These are phyloP conservation scores for Mortierella polycephala DNA, from an alignment of 371 early-diverging fungal genomes.

Conservation along the genomic window DNA sequence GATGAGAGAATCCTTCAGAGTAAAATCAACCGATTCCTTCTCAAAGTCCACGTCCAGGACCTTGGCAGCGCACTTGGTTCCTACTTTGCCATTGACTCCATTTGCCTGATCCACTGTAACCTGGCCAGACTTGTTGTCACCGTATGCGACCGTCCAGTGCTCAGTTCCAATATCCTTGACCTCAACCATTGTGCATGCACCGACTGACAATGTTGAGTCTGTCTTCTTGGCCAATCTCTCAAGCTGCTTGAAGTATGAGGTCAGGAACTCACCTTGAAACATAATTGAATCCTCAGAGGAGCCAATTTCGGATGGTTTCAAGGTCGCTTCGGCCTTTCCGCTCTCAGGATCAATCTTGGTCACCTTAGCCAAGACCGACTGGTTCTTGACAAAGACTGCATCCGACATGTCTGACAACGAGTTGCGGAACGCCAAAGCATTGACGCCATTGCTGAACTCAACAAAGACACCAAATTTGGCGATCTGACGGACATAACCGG, in stretches of 20 bases:
- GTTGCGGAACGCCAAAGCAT: slow-evolving; percentile 55
- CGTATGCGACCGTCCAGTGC: slow-evolving; percentile 66
- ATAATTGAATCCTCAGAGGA: slow-evolving; percentile 33
- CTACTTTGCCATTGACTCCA: slow-evolving; percentile 58
- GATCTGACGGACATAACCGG: slow-evolving; percentile 69
- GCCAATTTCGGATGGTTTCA: slow-evolving; percentile 67
- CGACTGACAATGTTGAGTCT: slow-evolving; percentile 26
- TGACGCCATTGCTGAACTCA: slow-evolving; percentile 64
- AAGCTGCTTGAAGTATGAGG: slow-evolving; percentile 62
- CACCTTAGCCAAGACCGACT: slow-evolving; percentile 74
- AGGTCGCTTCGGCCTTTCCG: slow-evolving; percentile 60
- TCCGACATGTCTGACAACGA: slow-evolving; percentile 71
- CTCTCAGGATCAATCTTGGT: slow-evolving; percentile 56
- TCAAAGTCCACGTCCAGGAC: slow-evolving; percentile 76
- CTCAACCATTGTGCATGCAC: slow-evolving; percentile 59
- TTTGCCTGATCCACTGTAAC: slow-evolving; percentile 65
- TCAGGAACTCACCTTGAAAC: slow-evolving; percentile 60
- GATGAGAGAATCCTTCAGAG: slow-evolving; percentile 57
- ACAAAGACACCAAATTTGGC: slow-evolving; percentile 71
- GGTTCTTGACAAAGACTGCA: slow-evolving; percentile 60
- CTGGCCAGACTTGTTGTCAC: slow-evolving; percentile 61
- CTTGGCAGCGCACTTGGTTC: slow-evolving; percentile 58
- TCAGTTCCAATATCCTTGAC: slow-evolving; percentile 66
- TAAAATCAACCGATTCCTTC: slow-evolving; percentile 68
- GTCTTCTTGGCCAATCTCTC: slow-evolving; percentile 50